Conservation (phyloP, 768 basidiomycete species). For the Leccinum aurantiacum region DNA sequence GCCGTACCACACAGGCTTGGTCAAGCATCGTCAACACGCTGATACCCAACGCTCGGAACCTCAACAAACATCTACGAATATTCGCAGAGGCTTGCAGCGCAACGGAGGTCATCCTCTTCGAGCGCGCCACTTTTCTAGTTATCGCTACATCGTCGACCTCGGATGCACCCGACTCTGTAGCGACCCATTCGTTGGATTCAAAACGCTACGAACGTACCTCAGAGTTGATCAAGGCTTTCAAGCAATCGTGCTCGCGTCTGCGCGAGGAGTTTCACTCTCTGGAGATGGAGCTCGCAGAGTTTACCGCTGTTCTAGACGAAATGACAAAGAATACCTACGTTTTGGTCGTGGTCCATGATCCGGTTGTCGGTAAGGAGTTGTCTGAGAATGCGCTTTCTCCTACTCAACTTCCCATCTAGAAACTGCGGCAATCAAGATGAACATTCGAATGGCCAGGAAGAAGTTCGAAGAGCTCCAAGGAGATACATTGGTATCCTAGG, state of each 20-base stretch:
- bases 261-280: slow-evolving; percentile 84
- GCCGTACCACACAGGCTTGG: slow-evolving; percentile 73
- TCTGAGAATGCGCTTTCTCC: background rate
- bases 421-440: slow-evolving; percentile 83
- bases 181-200: slow-evolving; percentile 52
- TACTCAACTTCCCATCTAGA: slow-evolving; percentile 46
- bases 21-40: slow-evolving; percentile 95
- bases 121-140: slow-evolving; percentile 96
- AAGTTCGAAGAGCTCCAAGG: slow-evolving; percentile 92
- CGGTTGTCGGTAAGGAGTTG: slow-evolving; percentile 68
- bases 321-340: slow-evolving; percentile 94
- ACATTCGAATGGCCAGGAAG: slow-evolving; percentile 79
- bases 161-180: slow-evolving; percentile 32
- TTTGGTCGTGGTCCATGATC: slow-evolving; percentile 85
- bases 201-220: slow-evolving; percentile 85
- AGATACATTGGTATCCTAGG: slow-evolving; percentile 48
- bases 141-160: slow-evolving; percentile 77
- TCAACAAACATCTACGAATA: slow-evolving; percentile 82
- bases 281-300: slow-evolving; percentile 83
- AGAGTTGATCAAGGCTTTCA: slow-evolving; percentile 95
- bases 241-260: slow-evolving; percentile 83
- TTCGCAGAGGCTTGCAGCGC: slow-evolving; percentile 87
- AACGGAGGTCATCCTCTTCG: slow-evolving; percentile 93
- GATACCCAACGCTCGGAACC: slow-evolving; percentile 90
- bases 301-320: slow-evolving; percentile 88